Evolutionary conservation across 2,329 filamentous ascomycete species (phyloP), one percentile per base, ranked within the genome.

Genomic region (Exophiala sp.): DNA sequence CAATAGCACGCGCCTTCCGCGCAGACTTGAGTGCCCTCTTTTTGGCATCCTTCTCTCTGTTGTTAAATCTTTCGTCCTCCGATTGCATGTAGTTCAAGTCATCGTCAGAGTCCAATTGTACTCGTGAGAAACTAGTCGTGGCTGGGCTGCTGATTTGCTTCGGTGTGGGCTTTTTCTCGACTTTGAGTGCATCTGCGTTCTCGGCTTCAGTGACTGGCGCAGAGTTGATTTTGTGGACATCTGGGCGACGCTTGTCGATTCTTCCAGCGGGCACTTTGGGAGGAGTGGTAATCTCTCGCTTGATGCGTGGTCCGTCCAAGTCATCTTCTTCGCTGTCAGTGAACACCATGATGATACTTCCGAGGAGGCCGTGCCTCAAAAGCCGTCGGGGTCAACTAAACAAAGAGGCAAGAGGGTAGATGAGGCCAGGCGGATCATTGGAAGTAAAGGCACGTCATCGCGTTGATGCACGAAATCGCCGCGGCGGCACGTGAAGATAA

Each of bases 1-100:
- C 75, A 54, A 79, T 79, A 0, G 71, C 67, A 46, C 75, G 79
- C 76, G 38, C 81, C 72, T 59, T 89, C 89, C 6, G 78, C 77
- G 49, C 33, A 43, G 41, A 36, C 12, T 45, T 45, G 20, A 29
- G 14, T 21, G 53, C 39, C 29, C 20, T 43, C 20, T 29, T 32
- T 14, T 52, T 46, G n/a, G 34, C 38, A 34, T 54, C 36, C n/a
- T 39, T 35, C 18, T 36, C 33, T 34, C 29, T 54, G 16, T 43
- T 50, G 32, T 47, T 41, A 18, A 21, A 41, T 21, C 41, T 47
- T 14, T 41, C 45, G 29, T 57, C 42, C 12, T 59, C 55, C 14
- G 45, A 40, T 14, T 45, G 41, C 51, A 50, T 47, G 14, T 54
- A 57, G 29, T 58, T 55, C 41, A 60, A 34, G 38, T 61, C 57